A percentile compares a stretch with the other conserved stretches of the same genome.
Evolutionary conservation across 2,329 filamentous ascomycete genomes (phyloP).

Genomic region (Ophiostoma angusticollis): DNA sequence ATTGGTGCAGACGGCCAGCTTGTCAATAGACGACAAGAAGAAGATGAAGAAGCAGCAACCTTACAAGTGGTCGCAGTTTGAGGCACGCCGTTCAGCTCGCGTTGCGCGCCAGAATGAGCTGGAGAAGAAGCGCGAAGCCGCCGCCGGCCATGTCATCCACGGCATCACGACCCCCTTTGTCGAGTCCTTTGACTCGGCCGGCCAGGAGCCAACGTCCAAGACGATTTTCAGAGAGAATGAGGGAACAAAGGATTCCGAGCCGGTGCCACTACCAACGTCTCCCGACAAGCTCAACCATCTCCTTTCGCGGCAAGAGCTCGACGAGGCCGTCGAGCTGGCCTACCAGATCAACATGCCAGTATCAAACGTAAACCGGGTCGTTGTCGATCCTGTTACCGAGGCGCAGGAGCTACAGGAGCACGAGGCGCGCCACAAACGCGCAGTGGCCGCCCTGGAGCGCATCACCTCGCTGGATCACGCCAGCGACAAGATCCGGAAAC

Average conservation of each 20-base stretch:
- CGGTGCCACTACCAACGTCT: slow-evolving; percentile 32
- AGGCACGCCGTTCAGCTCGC: slow-evolving; percentile 75
- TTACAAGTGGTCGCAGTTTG: slow-evolving; percentile 67
- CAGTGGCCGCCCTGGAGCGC: slow-evolving; percentile 61
- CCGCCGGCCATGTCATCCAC: slow-evolving; percentile 64
- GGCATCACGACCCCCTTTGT: slow-evolving; percentile 73
- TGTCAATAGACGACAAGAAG: slow-evolving; percentile 50
- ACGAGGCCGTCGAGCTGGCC: slow-evolving; percentile 53
- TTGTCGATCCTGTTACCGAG: slow-evolving; percentile 28
- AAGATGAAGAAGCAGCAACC: slow-evolving; percentile 61
- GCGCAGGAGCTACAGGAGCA: slow-evolving; percentile 30
- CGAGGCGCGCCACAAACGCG: slow-evolving; percentile 48
- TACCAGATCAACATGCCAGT: slow-evolving; percentile 52
- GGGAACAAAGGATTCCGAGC: slow-evolving; percentile 14
- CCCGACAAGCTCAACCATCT: slow-evolving; percentile 60
- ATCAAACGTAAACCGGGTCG: slow-evolving; percentile 20
- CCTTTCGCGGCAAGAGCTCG: slow-evolving; percentile 54
- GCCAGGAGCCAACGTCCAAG: slow-evolving; percentile 29
- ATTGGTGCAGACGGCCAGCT: slow-evolving; percentile 50
- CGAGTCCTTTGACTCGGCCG: slow-evolving; percentile 61
- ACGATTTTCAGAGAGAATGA: slow-evolving; percentile 8
- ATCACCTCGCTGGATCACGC: slow-evolving; percentile 69
- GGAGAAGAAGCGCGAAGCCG: slow-evolving; percentile 46
- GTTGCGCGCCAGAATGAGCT: slow-evolving; percentile 61
- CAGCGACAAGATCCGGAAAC: slow-evolving; percentile 63